Percentiles rank a stretch among this genome's conserved stretches.
phyloP scores from a whole-genome alignment of 148 eudicot species.

The Agrostemma githago region DNA sequence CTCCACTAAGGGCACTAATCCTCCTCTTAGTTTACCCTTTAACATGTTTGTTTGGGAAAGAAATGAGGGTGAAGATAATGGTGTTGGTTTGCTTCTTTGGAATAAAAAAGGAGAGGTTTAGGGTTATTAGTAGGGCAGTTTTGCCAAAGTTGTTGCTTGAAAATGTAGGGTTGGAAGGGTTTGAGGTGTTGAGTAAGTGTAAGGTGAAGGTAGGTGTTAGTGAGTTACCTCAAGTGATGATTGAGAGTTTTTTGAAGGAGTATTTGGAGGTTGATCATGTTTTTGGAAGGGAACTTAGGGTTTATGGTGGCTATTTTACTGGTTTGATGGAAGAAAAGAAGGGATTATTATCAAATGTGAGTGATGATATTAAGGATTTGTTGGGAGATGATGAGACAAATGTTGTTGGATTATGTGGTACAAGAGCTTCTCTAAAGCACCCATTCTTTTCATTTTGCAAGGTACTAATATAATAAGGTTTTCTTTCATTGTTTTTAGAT shows the following conservation, averaged over 20 bases:
- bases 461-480: conserved; percentile 25
- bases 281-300: conserved; percentile 59
- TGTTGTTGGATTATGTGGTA: conserved; percentile 49
- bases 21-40: conserved; percentile 57
- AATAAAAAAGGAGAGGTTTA: conserved; percentile 46
- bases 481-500: too few relatives aligned
- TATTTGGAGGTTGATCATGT: conserved; percentile 60
- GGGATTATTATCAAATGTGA: neutral
- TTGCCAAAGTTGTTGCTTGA: conserved; percentile 73
- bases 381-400: conserved; percentile 16
- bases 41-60: conserved; percentile 34
- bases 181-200: conserved; percentile 42
- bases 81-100: conserved; percentile 61
- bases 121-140: conserved; percentile 49
- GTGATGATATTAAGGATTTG: neutral
- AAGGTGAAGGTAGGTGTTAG: conserved; percentile 50
- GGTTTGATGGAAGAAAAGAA: conserved; percentile 52
- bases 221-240: conserved; percentile 63
- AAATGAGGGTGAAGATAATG: conserved; percentile 49
- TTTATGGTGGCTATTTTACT: conserved; percentile 44
- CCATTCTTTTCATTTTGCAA: conserved; percentile 51
- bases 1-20: conserved; percentile 54
- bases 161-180: conserved; percentile 66
- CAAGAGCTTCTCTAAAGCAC: conserved; percentile 32
- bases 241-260: conserved; percentile 66